Conservation (phyloP, 2,329 filamentous ascomycete genomes). For the Whalleya microplaca region DNA sequence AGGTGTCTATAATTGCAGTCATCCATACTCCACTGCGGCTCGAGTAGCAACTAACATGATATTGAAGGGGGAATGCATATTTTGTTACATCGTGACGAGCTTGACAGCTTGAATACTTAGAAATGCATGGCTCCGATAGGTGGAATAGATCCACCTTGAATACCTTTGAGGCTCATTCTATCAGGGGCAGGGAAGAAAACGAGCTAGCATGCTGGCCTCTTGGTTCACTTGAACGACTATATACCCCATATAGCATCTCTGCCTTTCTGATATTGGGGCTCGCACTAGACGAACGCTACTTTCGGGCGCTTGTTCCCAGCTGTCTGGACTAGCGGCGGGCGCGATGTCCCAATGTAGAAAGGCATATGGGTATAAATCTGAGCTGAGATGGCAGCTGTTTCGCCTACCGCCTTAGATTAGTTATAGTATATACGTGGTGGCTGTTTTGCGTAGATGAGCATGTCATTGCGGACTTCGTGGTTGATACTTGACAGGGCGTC, state of each 20-base stretch:
- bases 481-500: background rate
- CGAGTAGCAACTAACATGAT: background rate
- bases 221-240: too few species aligned
- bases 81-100: constrained; percentile 15
- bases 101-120: background rate
- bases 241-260: too few species aligned
- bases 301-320: constrained; percentile 17
- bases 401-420: too few species aligned
- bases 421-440: too few species aligned
- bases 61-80: constrained; percentile 14
- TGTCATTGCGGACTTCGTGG: too few species aligned
- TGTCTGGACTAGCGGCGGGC: background rate
- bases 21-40: constrained; percentile 18
- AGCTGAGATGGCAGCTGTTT: too few species aligned
- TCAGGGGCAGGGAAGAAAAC: background rate
- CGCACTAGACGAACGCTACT: constrained; percentile 6
- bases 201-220: constrained; percentile 1
- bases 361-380: background rate
- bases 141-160: background rate
- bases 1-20: constrained; percentile 23
- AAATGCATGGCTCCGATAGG: constrained; percentile 7
- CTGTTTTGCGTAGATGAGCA: too few species aligned
- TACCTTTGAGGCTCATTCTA: background rate
- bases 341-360: background rate
- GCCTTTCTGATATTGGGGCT: background rate